Evolutionary conservation across 495 filamentous ascomycete species (phyloP).

Genomic region (Apodospora peruviana): DNA sequence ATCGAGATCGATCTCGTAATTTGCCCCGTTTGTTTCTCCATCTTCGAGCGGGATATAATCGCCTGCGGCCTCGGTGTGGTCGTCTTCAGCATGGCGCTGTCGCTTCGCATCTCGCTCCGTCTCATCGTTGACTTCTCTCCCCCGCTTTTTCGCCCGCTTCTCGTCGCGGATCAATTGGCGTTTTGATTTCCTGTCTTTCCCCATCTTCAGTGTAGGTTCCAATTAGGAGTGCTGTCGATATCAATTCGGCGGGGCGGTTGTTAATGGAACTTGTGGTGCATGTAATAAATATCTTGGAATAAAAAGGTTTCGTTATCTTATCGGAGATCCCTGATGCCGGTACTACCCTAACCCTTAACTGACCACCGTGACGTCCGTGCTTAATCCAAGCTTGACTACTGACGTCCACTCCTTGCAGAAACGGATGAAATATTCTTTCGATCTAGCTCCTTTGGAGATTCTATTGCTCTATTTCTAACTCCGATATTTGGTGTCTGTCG

Average conservation of each 20-base stretch:
- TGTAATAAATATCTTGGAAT: background rate
- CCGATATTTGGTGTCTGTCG: too few relatives aligned
- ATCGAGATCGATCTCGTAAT: too few relatives aligned
- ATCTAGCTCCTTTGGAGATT: too few relatives aligned
- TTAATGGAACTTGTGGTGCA: background rate
- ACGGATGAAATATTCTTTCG: too few relatives aligned
- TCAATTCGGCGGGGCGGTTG: background rate
- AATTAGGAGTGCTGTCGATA: background rate
- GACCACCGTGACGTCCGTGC: too few relatives aligned
- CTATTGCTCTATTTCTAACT: too few relatives aligned
- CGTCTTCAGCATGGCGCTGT: slow-evolving; percentile 27
- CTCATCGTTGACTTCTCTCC: slow-evolving; percentile 20
- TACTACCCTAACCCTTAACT: slow-evolving; percentile 4
- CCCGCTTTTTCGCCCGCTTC: slow-evolving; percentile 37
- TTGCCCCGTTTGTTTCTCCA: too few relatives aligned
- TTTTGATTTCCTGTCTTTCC: slow-evolving; percentile 34
- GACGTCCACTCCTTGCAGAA: too few relatives aligned
- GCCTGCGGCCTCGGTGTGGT: slow-evolving; percentile 7
- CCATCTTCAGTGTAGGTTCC: slow-evolving; percentile 13
- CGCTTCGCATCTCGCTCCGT: slow-evolving; percentile 30
- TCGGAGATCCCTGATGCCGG: background rate
- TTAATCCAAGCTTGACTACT: too few relatives aligned
- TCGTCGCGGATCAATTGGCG: slow-evolving; percentile 42
- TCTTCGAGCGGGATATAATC: slow-evolving; percentile 28
- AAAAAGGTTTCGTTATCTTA: slow-evolving; percentile 20